Evolutionary conservation across 2,329 filamentous ascomycete genomes (phyloP), one percentile per base, ranked within the genome.

Genomic region (Colletotrichum neosansevieriae): DNA sequence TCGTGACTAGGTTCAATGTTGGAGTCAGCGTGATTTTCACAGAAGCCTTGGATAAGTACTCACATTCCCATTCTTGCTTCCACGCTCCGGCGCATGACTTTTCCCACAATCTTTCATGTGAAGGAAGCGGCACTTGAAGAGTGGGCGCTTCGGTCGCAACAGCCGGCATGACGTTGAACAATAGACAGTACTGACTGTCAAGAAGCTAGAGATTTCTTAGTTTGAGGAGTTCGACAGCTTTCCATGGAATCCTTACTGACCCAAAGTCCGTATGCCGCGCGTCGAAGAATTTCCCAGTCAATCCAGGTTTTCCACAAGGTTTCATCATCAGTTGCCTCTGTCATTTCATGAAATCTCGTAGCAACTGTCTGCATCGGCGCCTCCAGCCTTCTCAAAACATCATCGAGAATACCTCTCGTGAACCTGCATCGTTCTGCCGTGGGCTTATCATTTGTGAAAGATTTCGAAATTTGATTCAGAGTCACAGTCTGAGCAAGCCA

Each of bases 401-500:
- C 15, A 10, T 24, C 49, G 15, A 51, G 2, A 6, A 51, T 34
- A 24, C 49, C 49, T 32, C 49, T 51, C 12, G 49, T 32, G 10
- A 51, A 10, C 29, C 12, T 34, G 4, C 21, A n/a, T 9, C 29
- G 29, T 51, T 51, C 49, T n/a, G 32, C 49, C 10, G 29, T 51
- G 1, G 13, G 49, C 17, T n/a, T 17, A 6, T 51, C 49, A 32
- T 13, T 51, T 15, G 49, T 32, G n/a, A 51, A 51, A n/a, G 49
- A 24, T 12, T 12, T 51, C 0, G 49, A 51, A 4, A 51, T n/a
- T 11, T 51, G 49, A 0, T 32, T 51, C 15, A 51, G 24, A 32
- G 32, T 24, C 15, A 51, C 49, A 17, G 49, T n/a, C 17, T 51
- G 49, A 2, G 49, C 49, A 12, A 51, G 49, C 49, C 49, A 51